These are phyloP conservation scores for Fomitopsis serialis DNA, from an alignment of 768 basidiomycete species.

Conservation along the genomic window DNA sequence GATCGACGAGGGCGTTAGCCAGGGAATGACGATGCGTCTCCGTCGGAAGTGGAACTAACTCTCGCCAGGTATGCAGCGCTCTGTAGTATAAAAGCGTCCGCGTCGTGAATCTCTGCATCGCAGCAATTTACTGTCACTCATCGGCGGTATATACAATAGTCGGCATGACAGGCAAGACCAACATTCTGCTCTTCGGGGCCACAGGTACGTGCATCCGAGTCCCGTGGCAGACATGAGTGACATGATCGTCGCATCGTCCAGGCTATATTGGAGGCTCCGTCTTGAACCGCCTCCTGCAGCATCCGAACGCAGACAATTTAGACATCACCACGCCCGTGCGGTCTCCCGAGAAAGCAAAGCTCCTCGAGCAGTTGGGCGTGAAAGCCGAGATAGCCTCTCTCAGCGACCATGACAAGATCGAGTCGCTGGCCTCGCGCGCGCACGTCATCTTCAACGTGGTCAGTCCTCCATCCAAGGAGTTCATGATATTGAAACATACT, in stretches of 20 bases:
- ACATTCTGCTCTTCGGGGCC: not conserved
- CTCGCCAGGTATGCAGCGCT: too few species aligned
- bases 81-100: too few species aligned
- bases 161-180: too few species aligned
- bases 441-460: conserved; percentile 30
- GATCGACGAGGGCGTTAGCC: too few species aligned
- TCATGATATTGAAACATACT: too few species aligned
- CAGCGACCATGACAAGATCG: conserved; percentile 32
- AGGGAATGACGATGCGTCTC: too few species aligned
- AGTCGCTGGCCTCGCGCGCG: conserved; percentile 33
- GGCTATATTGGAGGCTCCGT: conserved; percentile 57
- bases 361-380: conserved; percentile 14
- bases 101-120: too few species aligned
- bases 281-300: conserved; percentile 39
- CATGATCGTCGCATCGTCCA: conserved; percentile 11
- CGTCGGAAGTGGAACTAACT: too few species aligned
- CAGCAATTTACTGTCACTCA: too few species aligned
- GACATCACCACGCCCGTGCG: conserved; percentile 42
- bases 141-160: too few species aligned
- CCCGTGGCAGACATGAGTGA: not conserved
- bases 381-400: conserved; percentile 12
- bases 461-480: not conserved
- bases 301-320: conserved; percentile 36
- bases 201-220: not conserved
- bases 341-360: conserved; percentile 30